Conservation (phyloP, 1,284 basidiomycete species). For the Apiotrichum mycotoxinovorans region DNA sequence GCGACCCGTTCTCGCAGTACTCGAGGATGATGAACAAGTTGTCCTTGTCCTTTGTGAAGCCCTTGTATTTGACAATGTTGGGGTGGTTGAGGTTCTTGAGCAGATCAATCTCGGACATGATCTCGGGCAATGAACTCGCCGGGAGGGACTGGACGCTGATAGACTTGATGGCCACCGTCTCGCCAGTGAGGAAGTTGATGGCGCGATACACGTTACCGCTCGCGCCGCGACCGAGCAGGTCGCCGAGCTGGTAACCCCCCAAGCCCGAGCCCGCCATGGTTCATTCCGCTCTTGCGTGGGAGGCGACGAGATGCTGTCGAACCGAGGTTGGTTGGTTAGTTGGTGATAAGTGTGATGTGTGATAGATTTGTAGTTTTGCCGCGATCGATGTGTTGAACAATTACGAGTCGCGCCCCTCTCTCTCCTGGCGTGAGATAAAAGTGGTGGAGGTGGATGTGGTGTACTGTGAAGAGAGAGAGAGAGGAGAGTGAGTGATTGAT, state of each 20-base stretch:
- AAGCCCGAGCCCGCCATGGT: constrained; percentile 26
- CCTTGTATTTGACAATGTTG: constrained; percentile 97
- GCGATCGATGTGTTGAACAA: background rate
- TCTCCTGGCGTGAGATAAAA: too few species aligned
- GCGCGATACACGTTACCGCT: constrained; percentile 91
- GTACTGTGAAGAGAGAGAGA: too few species aligned
- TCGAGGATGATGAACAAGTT: constrained; percentile 95
- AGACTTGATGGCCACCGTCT: constrained; percentile 93
- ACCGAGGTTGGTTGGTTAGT: background rate
- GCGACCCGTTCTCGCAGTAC: constrained; percentile 94
- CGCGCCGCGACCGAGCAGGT: constrained; percentile 88
- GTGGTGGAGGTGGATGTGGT: too few species aligned
- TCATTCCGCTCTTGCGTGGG: constrained; percentile 7
- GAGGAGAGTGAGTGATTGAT: background rate
- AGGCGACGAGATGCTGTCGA: background rate
- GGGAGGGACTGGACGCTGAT: constrained; percentile 90
- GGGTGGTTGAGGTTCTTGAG: constrained; percentile 90
- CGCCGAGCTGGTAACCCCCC: constrained; percentile 76
- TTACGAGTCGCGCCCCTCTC: too few species aligned
- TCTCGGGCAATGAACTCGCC: constrained; percentile 85
- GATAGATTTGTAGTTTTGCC: background rate
- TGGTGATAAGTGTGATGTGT: background rate
- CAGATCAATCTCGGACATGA: constrained; percentile 94
- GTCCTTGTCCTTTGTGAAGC: constrained; percentile 90
- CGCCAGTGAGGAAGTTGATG: constrained; percentile 94